Base-by-base conservation (phyloP, 305 asterid species). In the Fraxinus baroniana region DNA sequence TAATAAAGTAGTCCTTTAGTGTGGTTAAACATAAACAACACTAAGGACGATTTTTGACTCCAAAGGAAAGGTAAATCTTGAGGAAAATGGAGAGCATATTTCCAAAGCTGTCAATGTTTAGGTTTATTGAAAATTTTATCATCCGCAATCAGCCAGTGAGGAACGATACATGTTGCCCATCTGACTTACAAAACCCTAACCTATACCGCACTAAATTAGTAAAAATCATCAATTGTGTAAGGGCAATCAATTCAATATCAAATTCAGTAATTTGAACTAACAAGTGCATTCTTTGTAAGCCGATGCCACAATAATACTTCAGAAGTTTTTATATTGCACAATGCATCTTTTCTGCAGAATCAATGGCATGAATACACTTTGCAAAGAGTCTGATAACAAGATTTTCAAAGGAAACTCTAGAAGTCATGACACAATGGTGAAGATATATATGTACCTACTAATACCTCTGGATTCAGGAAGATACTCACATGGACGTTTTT, bases 401-500 rank as follows among this genome's bases (percentile, higher is more conserved):
- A 26, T 9, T 66, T 66, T 66, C 74, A 22, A 22, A 26, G n/a
- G 12, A 66, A 8, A 66, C 74, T 4, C 36, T 66, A 26, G 36
- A 26, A 66, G 36, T 66, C 74, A 1, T 7, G 71, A 60, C 71
- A 60, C 32, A 22, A 22, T 20, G 71, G 71, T 60, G 71, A 66
- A 66, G n/a, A 66, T 1, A 66, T 28, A 8, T 60, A 60, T 66
- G 17, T 71, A 76, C 72, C 30, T 39, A 72, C 22, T 55, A 28
- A 17, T 71, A 20, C 39, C 71, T 37, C 4, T 73, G 3, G 20
- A 39, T 66, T 71, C 81, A 49, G 80, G 75, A 76, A 17, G 79
- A 80, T 33, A 89, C 99, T 90, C 85, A 97, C 99, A 85, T 3
- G 85, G 84, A 68, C 98, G 93, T 80, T 90, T 88, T 86, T 77